Conservation (phyloP, 192 early-diverging fungal species). For the Umbelopsis vinacea region DNA sequence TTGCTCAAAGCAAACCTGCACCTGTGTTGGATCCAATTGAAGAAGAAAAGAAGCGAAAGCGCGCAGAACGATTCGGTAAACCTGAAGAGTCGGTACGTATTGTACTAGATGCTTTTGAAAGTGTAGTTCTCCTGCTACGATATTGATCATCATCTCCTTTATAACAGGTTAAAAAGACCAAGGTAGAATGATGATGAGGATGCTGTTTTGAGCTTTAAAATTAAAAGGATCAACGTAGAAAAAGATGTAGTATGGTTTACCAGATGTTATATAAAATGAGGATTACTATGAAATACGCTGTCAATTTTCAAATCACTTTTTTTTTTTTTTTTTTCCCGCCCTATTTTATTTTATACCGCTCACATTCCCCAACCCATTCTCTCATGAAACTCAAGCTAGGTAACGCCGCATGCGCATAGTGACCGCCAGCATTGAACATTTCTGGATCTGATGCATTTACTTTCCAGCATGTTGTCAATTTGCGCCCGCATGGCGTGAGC, state of each 20-base stretch:
- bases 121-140: not conserved
- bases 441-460: no score
- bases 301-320: not conserved
- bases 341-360: not conserved
- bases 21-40: slow-evolving; percentile 43
- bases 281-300: not conserved
- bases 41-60: slow-evolving; percentile 71
- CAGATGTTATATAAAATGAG: no score
- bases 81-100: slow-evolving; percentile 1
- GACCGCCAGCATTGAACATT: not conserved
- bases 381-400: slow-evolving; percentile 9
- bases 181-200: not conserved
- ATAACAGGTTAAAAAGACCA: slow-evolving; percentile 1
- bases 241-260: no score
- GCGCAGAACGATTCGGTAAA: slow-evolving; percentile 60
- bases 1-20: not conserved
- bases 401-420: not conserved
- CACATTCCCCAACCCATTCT: not conserved
- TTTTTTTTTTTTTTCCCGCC: not conserved
- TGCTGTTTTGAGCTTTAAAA: no score
- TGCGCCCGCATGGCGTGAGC: slow-evolving; percentile 44
- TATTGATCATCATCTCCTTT: not conserved
- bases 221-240: no score
- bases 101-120: not conserved
- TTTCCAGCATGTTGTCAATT: slow-evolving; percentile 51